Conservation (phyloP, 2,329 filamentous ascomycete genomes). For the Thielaviopsis punctulata region DNA sequence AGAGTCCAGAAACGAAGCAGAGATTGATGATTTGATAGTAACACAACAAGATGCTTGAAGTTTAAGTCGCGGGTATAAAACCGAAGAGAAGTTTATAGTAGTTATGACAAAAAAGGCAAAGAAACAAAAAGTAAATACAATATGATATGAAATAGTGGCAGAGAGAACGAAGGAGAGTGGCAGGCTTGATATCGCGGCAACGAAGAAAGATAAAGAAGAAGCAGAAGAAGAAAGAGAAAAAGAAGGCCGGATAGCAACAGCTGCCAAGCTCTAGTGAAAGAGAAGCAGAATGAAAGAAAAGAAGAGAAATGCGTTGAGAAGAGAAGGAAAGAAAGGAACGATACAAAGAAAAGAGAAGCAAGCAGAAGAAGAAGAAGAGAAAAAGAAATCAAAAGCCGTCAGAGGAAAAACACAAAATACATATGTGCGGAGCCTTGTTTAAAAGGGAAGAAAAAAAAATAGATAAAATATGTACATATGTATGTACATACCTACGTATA, state of each 20-base stretch:
- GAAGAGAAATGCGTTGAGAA: constrained; percentile 6
- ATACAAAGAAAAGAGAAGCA: constrained; percentile 5
- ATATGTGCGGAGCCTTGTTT: background rate
- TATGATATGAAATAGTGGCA: background rate
- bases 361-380: constrained; percentile 8
- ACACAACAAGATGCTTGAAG: constrained; percentile 12
- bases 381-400: background rate
- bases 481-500: no score
- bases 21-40: constrained; percentile 6
- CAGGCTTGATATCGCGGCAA: constrained; percentile 1
- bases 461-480: background rate
- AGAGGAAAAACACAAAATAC: constrained; percentile 2
- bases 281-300: constrained; percentile 6
- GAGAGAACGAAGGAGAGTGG: background rate
- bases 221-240: constrained; percentile 9
- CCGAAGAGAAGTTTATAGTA: constrained; percentile 10
- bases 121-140: constrained; percentile 2
- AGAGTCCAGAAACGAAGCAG: constrained; percentile 11
- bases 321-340: constrained; percentile 4
- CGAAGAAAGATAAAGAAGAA: constrained; percentile 4
- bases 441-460: constrained; percentile 7
- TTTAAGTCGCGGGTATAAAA: constrained; percentile 13
- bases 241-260: constrained; percentile 8
- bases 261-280: constrained; percentile 9
- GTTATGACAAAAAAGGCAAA: background rate